Base-by-base conservation (phyloP, 1,139 yeast genomes). In the Candida gigantensis region DNA sequence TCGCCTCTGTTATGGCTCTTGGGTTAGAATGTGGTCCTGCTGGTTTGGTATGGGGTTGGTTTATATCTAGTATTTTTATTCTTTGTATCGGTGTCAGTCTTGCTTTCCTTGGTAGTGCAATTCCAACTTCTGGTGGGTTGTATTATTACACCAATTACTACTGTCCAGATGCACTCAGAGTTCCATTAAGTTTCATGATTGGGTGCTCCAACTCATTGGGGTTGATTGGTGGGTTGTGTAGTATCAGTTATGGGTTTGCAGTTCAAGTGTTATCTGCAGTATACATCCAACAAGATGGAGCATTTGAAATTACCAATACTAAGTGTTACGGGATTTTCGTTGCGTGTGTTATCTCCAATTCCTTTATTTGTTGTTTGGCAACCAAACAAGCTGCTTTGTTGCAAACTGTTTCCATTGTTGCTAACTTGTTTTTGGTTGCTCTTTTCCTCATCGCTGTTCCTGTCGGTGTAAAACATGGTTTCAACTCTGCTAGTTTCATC, bases 51-150 rank as follows among this genome's bases (percentile, higher is more conserved):
- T 83, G 88, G 87, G 86, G 88, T 36, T 84, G 88, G 87, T 68
- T 81, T 39, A 64, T 73, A 35, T 74, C 81, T 28, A 75, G 77
- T n/a, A 44, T 71, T 35, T 81, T 81, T 45, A 75, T 83, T 42
- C 55, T 80, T 35, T 60, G 72, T 41, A 74, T 79, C 39, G 88
- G 87, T 9, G 47, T 72, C 38, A 71, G 83, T n/a, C 80, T 82
- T 67, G 75, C 85, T 11, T 81, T 81, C 45, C 60, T 81, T 37
- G 83, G 84, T 1, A 74, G 82, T 20, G 74, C 85, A n/a, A 76
- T 79, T 53, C 89, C 89, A 35, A 81, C 89, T 3, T 72, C 82
- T 15, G 88, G 89, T 40, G 89, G 88, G 6, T 64, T 81, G 50
- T 81, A 80, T 55, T 80, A 78, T 57, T 60, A 80, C 74, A 55